Evolutionary conservation across 177 flowering plant species (phyloP).

Genomic region (Tripterygium wilfordii): DNA sequence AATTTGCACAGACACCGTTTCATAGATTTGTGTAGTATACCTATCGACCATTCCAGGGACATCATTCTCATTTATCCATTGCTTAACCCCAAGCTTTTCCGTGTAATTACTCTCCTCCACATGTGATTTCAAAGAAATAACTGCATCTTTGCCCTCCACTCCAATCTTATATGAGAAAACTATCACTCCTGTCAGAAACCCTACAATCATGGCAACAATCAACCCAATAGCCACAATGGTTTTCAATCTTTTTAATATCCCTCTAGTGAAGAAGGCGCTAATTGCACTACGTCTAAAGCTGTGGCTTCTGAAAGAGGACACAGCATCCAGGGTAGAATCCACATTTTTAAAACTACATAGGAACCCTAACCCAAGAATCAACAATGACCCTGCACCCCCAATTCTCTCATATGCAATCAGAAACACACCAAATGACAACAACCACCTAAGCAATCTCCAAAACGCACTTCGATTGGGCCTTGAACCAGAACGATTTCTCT

Average conservation of each 20-base stretch:
- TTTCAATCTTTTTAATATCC: conserved; percentile 59
- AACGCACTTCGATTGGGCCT: conserved; percentile 46
- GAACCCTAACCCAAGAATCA: conserved; percentile 51
- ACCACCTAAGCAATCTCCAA: conserved; percentile 68
- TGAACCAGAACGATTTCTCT: conserved; percentile 7
- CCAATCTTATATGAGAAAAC: conserved; percentile 78
- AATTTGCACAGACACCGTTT: conserved; percentile 60
- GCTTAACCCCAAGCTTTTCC: conserved; percentile 73
- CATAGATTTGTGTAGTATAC: conserved; percentile 62
- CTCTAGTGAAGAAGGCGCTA: conserved; percentile 59
- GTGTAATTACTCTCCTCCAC: conserved; percentile 80
- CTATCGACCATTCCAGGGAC: conserved; percentile 75
- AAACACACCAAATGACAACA: conserved; percentile 72
- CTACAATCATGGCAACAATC: conserved; percentile 65
- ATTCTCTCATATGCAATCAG: conserved; percentile 58
- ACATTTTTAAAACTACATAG: conserved; percentile 37
- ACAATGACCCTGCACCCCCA: conserved; percentile 51
- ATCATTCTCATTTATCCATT: conserved; percentile 95
- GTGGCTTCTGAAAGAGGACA: conserved; percentile 45
- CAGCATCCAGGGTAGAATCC: conserved; percentile 54
- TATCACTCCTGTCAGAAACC: conserved; percentile 35
- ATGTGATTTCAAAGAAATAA: conserved; percentile 68
- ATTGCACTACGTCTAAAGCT: conserved; percentile 47
- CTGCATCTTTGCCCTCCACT: conserved; percentile 89
- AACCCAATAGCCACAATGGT: conserved; percentile 79